phyloP scores from a whole-genome alignment of 768 basidiomycete species.

The Pholiota microspora region DNA sequence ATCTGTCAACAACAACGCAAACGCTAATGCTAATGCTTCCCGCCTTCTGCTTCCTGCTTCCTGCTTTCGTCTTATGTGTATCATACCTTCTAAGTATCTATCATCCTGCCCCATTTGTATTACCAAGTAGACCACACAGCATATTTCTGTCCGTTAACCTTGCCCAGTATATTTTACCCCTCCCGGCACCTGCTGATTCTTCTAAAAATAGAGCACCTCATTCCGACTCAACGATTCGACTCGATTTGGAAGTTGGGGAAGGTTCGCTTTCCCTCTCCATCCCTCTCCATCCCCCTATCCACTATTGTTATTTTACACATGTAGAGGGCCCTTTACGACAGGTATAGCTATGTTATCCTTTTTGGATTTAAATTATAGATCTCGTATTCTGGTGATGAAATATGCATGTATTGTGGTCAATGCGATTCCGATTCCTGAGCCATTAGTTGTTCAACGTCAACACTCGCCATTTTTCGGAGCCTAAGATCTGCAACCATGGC shows the following conservation, averaged over 20 bases:
- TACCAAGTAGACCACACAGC: slow-evolving; percentile 1
- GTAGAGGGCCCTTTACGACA: neutral
- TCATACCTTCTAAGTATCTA: neutral
- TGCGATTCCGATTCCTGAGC: too few relatives aligned
- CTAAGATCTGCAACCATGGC: too few relatives aligned
- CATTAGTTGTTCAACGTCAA: too few relatives aligned
- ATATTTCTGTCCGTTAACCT: neutral
- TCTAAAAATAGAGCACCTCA: neutral
- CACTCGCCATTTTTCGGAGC: too few relatives aligned
- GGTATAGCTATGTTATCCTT: neutral
- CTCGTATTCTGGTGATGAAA: too few relatives aligned
- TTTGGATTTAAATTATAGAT: neutral
- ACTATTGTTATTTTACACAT: neutral
- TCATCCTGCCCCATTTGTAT: slow-evolving; percentile 3
- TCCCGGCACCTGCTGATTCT: neutral
- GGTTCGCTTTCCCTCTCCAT: too few relatives aligned
- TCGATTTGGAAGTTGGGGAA: too few relatives aligned
- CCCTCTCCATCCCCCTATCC: neutral
- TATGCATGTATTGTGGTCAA: too few relatives aligned
- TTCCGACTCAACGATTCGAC: neutral
- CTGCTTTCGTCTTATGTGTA: neutral
- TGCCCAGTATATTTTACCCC: neutral
- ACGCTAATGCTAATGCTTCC: too few relatives aligned
- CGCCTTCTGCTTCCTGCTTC: neutral
- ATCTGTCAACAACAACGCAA: neutral